These are phyloP conservation scores for Erysimum cheiri DNA, from an alignment of 441 rosid genomes.

Conservation along the genomic window DNA sequence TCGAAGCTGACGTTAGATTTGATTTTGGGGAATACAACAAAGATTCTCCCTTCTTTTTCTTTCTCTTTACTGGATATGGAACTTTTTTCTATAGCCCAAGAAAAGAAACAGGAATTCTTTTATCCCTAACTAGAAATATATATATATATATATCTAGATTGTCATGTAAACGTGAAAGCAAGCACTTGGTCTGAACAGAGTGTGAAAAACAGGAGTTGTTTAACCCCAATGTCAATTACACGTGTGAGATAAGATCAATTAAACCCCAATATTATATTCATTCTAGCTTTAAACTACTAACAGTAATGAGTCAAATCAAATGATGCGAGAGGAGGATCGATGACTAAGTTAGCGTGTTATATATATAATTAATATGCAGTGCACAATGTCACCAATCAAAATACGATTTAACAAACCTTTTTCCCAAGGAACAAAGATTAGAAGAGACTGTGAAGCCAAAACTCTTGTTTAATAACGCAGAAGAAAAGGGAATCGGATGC, in stretches of 20 bases:
- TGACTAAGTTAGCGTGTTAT: constrained; percentile 2
- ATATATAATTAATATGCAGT: neutral
- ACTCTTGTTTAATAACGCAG: constrained; percentile 28
- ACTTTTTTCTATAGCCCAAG: neutral
- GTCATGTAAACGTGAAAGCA: neutral
- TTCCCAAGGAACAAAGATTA: neutral
- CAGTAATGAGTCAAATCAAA: constrained; percentile 26
- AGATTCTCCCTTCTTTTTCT: constrained; percentile 5
- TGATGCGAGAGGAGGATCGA: constrained; percentile 6
- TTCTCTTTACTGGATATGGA: constrained; percentile 8
- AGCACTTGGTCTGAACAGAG: constrained; percentile 3
- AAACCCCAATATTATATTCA: constrained; percentile 16
- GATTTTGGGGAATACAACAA: constrained; percentile 19
- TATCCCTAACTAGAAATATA: neutral
- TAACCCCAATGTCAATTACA: constrained; percentile 13
- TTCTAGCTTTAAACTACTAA: constrained; percentile 19
- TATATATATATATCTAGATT: neutral
- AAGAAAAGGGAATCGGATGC: constrained; percentile 41
- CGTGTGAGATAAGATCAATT: neutral
- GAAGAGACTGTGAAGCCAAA: constrained; percentile 21
- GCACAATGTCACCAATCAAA: neutral
- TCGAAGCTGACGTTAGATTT: constrained; percentile 29
- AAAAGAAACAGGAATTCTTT: neutral
- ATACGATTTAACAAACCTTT: neutral
- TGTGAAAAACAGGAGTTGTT: neutral